Base-by-base conservation (phyloP, 208 protist species). In the Crithidia expoeki region DNA sequence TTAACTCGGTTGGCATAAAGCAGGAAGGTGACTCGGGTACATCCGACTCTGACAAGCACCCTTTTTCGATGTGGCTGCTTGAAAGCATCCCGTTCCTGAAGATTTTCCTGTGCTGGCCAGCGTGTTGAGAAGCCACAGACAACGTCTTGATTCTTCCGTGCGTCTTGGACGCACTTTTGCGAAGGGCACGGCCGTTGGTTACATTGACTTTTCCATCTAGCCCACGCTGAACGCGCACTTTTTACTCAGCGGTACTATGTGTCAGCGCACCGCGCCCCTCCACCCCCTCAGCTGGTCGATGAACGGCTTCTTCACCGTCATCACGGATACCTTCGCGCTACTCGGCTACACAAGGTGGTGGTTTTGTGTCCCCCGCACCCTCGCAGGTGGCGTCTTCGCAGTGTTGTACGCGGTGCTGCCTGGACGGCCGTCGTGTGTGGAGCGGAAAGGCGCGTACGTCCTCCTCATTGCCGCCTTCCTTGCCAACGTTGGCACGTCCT, bases 261-360 rank as follows among this genome's bases (percentile, higher is more conserved):
- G 86, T 57, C 81, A 89, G 74, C 84, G 84, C 34, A 66, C 89
- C 38, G 61, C 70, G 5, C 69, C 67, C 28, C 59, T 91, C 52
- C 68, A 81, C 33, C 47, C 58, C 0, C 73, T 94, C 40, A 86
- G 83, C 27, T 89, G 81, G 74, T 80, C 86, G 9, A 53, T 90
- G 38, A 94, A 91, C 65, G 56, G 86, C 49, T 68, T 91, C 55
- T 76, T 76, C 44, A 84, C 82, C 14, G 74, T 80, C 51, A 38
- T 92, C 25, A 79, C 76, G 21, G 89, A 92, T 63, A 80, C 76
- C 55, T 85, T 92, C 42, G 73, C 82, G 19, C 52, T 92, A 21
- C 77, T 88, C n/a, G 81, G 84, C n/a, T 94, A 92, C 74, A 84
- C 81, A 14, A 92, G 89, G 80, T 79, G 86, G 5, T 94, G 84